phyloP scores from a whole-genome alignment of 208 protist species.

The Naegleria lovaniensis region DNA sequence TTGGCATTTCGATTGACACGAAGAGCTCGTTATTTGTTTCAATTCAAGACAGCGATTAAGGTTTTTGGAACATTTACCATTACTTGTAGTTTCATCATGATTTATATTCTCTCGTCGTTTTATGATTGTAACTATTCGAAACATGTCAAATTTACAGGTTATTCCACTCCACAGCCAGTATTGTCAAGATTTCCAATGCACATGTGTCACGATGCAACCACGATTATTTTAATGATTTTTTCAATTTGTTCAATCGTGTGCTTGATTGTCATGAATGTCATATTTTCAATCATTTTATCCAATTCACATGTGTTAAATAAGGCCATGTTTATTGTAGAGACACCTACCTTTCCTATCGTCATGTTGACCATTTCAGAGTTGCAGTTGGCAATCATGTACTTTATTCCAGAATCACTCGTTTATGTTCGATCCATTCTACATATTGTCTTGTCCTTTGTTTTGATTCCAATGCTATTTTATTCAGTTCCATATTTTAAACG shows the following conservation, averaged over 20 bases:
- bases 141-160: background rate
- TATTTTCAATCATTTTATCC: background rate
- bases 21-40: background rate
- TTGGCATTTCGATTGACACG: background rate
- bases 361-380: background rate
- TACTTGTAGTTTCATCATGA: background rate
- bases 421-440: background rate
- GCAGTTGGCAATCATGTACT: background rate
- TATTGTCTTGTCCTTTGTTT: background rate
- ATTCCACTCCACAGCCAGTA: background rate
- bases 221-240: background rate
- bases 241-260: background rate
- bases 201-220: background rate
- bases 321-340: background rate
- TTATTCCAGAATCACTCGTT: background rate
- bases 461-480: background rate
- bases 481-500: background rate
- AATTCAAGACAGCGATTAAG: background rate
- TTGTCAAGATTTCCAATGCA: background rate
- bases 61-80: background rate
- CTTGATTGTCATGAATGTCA: background rate
- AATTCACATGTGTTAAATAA: background rate
- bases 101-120: background rate
- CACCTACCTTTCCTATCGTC: background rate
- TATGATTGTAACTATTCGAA: background rate